Conservation (phyloP, 495 filamentous ascomycete species). For the Talaromyces nanjingensis region DNA sequence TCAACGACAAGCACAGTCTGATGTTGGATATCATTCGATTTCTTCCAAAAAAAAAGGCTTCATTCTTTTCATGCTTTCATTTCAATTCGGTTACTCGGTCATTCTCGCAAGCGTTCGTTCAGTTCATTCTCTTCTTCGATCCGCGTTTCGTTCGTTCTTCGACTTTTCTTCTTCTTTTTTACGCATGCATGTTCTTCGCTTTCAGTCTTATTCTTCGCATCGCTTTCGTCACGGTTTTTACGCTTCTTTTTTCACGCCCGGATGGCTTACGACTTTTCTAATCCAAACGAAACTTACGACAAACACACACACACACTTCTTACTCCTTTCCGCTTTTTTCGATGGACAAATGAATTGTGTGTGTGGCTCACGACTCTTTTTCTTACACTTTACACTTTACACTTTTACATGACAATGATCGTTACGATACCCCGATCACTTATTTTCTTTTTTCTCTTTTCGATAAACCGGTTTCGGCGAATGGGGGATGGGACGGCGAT, state of each 20-base stretch:
- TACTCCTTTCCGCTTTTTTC: background rate
- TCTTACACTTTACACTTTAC: too few relatives aligned
- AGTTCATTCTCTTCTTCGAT: background rate
- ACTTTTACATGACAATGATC: background rate
- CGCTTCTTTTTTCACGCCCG: background rate
- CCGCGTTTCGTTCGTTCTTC: background rate
- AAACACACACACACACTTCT: background rate
- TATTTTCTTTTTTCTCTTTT: background rate
- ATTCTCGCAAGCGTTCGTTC: background rate
- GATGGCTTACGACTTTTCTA: background rate
- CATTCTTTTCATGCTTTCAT: background rate
- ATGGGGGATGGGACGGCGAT: background rate
- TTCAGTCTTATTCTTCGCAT: background rate
- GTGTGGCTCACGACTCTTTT: background rate
- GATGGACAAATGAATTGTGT: background rate
- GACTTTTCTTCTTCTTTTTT: background rate
- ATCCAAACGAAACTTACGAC: background rate
- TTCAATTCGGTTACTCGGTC: background rate
- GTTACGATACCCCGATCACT: background rate
- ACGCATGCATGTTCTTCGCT: background rate
- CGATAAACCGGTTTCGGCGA: background rate
- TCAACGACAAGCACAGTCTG: background rate
- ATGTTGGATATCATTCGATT: background rate
- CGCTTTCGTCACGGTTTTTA: background rate
- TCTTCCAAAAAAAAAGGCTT: background rate